Conservation (phyloP, 768 basidiomycete genomes). For the Trametes elegans region DNA sequence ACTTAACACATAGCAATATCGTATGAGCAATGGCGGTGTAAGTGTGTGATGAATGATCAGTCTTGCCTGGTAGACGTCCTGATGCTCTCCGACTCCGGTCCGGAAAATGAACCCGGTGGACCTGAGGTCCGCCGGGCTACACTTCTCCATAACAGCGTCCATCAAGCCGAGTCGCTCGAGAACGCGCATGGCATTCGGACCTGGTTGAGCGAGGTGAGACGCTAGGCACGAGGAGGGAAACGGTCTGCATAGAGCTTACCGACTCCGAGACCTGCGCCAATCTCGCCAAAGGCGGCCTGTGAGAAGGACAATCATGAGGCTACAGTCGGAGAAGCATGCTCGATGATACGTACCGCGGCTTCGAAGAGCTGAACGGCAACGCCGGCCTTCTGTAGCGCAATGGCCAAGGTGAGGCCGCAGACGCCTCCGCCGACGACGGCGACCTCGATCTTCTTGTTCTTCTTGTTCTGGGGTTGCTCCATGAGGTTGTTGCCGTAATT, state of each 20-base stretch:
- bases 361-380: constrained; percentile 50
- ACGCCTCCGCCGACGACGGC: constrained; percentile 60
- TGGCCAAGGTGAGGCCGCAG: constrained; percentile 48
- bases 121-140: constrained; percentile 34
- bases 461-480: background rate
- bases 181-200: constrained; percentile 49
- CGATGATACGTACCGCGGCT: constrained; percentile 38
- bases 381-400: constrained; percentile 41
- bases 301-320: background rate
- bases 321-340: background rate
- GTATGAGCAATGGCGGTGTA: background rate
- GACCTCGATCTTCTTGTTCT: constrained; percentile 43
- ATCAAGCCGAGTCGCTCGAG: constrained; percentile 43
- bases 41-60: background rate
- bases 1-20: background rate
- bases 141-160: constrained; percentile 38
- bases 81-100: constrained; percentile 40
- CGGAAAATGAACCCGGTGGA: constrained; percentile 39
- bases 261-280: constrained; percentile 53
- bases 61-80: constrained; percentile 44
- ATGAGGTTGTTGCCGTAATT: no score
- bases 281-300: constrained; percentile 47
- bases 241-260: constrained; percentile 30
- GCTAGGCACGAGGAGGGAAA: background rate
- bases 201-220: constrained; percentile 24